phyloP scores from a whole-genome alignment of 176 grass and related monocot genomes.

The Echinochloa phyllopogon region DNA sequence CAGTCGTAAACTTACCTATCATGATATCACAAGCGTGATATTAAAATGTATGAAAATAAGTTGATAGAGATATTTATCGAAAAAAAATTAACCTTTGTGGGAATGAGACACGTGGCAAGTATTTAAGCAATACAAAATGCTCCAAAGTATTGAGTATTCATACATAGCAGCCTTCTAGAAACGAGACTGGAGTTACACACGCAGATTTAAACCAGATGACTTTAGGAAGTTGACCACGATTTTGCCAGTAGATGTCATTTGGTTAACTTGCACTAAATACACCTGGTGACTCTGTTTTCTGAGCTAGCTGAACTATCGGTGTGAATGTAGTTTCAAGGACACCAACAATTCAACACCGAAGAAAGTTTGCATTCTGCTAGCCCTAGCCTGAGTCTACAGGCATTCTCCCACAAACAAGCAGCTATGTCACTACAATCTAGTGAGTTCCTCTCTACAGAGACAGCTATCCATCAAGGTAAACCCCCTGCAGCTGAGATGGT shows the following conservation, averaged over 20 bases:
- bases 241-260: background rate
- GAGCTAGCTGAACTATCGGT: background rate
- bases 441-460: slow-evolving; percentile 34
- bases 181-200: background rate
- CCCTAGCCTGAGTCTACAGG: background rate
- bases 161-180: background rate
- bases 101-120: background rate
- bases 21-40: background rate
- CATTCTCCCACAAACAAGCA: slow-evolving; percentile 1
- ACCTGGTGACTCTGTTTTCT: background rate
- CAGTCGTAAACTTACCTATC: background rate
- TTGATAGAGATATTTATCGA: background rate
- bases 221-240: background rate
- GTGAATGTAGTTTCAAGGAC: background rate
- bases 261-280: background rate
- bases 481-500: background rate
- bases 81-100: background rate
- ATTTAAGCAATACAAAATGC: background rate
- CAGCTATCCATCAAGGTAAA: slow-evolving; percentile 20
- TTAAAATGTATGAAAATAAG: background rate
- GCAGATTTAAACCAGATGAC: background rate
- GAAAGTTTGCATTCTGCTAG: background rate
- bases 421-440: slow-evolving; percentile 7
- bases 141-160: background rate
- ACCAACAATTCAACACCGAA: background rate